Conservation (phyloP, 306 rosid genomes). For the Abrus pulchellus region DNA sequence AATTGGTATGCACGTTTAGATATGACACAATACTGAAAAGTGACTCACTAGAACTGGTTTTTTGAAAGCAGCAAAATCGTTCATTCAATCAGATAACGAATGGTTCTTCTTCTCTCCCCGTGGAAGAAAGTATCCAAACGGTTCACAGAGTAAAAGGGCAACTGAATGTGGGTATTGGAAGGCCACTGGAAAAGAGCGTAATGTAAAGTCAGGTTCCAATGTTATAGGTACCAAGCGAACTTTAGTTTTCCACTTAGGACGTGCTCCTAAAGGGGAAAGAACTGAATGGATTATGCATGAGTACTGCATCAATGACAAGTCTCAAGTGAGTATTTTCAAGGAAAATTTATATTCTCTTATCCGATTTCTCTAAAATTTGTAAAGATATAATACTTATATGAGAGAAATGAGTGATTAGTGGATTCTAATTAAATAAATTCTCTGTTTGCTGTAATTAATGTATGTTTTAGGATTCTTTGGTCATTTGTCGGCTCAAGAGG, state of each 20-base stretch:
- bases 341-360: too few species aligned
- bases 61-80: conserved; percentile 71
- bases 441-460: neutral
- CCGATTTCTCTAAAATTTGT: too few species aligned
- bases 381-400: too few species aligned
- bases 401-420: neutral
- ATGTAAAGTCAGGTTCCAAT: conserved; percentile 75
- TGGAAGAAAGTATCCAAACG: conserved; percentile 96
- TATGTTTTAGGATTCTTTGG: conserved; percentile 75
- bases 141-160: conserved; percentile 89
- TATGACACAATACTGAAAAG: neutral
- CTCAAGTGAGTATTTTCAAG: conserved; percentile 66
- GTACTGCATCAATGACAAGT: conserved; percentile 72
- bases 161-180: conserved; percentile 96
- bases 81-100: conserved; percentile 79
- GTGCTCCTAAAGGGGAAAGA: conserved; percentile 95
- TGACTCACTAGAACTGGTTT: conserved; percentile 48
- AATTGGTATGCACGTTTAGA: neutral
- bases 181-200: conserved; percentile 96
- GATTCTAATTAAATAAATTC: neutral
- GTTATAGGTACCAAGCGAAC: conserved; percentile 89
- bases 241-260: conserved; percentile 90
- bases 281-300: conserved; percentile 99
- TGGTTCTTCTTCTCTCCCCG: conserved; percentile 98
- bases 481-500: conserved; percentile 87